A percentile compares a stretch with the other conserved stretches of the same genome.
Evolutionary conservation across 179 eudicot species (phyloP).

Genomic region (Amaranthus tricolor): DNA sequence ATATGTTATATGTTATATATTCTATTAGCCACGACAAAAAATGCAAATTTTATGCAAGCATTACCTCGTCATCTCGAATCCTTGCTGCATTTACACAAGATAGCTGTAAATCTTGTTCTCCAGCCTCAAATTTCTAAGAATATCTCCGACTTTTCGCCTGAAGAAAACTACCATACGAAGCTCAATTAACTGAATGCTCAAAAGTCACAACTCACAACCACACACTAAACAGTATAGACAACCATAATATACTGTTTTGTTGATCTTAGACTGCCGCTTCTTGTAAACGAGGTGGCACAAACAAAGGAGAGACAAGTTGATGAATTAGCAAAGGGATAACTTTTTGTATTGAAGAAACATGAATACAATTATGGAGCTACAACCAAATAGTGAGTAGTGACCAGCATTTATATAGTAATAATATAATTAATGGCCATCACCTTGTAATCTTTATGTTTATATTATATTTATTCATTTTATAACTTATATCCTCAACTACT

Average conservation of each 20-base stretch:
- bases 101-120: constrained; percentile 24
- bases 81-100: constrained; percentile 41
- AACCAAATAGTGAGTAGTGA: constrained; percentile 8
- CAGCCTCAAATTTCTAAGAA: not conserved
- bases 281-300: constrained; percentile 15
- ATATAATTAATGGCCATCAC: not conserved
- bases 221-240: not conserved
- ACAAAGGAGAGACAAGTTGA: constrained; percentile 3
- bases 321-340: constrained; percentile 13
- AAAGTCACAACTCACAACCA: constrained; percentile 2
- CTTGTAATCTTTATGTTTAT: not conserved
- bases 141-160: constrained; percentile 2
- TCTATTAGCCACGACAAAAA: not conserved
- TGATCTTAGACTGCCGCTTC: constrained; percentile 9
- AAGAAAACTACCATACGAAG: constrained; percentile 7
- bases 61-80: constrained; percentile 40
- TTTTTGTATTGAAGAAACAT: constrained; percentile 8
- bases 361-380: constrained; percentile 10
- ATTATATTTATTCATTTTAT: not conserved
- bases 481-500: constrained; percentile 15
- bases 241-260: not conserved
- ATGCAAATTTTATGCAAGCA: not conserved
- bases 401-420: constrained; percentile 14
- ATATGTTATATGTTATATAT: no score
- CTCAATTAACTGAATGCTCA: not conserved